Conservation (phyloP, 257 asterid genomes). For the Solanum infundibuliforme region DNA sequence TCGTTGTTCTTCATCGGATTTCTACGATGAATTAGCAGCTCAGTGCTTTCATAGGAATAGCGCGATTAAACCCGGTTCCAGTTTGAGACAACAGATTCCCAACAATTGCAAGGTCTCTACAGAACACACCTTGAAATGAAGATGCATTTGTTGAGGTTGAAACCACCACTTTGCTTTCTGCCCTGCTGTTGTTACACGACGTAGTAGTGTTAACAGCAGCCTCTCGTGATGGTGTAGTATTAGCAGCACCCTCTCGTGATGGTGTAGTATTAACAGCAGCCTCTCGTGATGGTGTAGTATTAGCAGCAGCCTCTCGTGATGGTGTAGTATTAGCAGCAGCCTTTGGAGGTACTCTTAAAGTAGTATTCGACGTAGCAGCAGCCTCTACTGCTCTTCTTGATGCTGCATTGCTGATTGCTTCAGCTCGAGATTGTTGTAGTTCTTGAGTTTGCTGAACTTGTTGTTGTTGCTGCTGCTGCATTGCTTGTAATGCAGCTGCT, state of each 20-base stretch:
- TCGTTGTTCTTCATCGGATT: neutral
- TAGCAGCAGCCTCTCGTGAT: neutral
- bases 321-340: neutral
- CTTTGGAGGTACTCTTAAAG: neutral
- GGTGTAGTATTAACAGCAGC: neutral
- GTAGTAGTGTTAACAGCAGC: neutral
- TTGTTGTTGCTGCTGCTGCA: slow-evolving; percentile 23
- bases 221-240: neutral
- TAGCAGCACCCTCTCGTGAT: neutral
- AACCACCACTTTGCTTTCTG: neutral
- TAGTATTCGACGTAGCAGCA: neutral
- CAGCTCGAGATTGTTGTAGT: neutral
- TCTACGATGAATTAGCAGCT: slow-evolving; percentile 44
- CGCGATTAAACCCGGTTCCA: slow-evolving; percentile 61
- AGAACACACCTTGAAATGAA: slow-evolving; percentile 72
- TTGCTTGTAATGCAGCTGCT: slow-evolving; percentile 32
- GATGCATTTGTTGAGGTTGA: slow-evolving; percentile 30
- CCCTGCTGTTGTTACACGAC: neutral
- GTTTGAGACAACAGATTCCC: slow-evolving; percentile 64
- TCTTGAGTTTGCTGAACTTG: slow-evolving; percentile 18
- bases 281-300: neutral
- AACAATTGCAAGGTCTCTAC: slow-evolving; percentile 76
- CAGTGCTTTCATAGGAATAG: slow-evolving; percentile 67
- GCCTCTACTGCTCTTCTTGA: neutral
- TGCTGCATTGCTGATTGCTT: neutral